Evolutionary conservation across 2,329 filamentous ascomycete genomes (phyloP).

Genomic region (Ascochyta viciae-villosae): DNA sequence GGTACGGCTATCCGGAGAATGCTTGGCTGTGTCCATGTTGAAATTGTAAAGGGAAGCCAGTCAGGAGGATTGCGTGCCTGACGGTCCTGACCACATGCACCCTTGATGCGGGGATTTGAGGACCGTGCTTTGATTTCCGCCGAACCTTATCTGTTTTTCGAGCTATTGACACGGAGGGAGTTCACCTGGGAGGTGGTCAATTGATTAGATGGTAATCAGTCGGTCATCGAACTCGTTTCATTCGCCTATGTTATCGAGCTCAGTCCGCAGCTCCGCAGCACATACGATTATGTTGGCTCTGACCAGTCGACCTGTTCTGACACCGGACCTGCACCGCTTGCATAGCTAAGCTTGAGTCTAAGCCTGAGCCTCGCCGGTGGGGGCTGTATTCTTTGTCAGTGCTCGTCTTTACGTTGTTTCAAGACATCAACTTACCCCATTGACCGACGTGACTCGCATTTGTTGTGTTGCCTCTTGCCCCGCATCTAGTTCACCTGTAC

Average conservation of each 20-base stretch:
- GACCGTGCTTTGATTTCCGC: background rate
- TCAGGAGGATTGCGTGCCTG: constrained; percentile 9
- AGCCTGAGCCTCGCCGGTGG: constrained; percentile 74
- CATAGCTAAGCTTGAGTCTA: constrained; percentile 83
- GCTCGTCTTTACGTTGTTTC: background rate
- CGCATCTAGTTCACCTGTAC: constrained; percentile 75
- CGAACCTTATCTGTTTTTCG: no score
- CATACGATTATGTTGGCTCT: constrained; percentile 65
- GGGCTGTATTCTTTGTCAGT: constrained; percentile 62
- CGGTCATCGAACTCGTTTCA: constrained; percentile 12
- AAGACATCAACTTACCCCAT: constrained; percentile 74
- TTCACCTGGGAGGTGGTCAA: constrained; percentile 3
- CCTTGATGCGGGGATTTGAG: constrained; percentile 4
- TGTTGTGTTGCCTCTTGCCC: constrained; percentile 86
- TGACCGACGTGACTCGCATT: constrained; percentile 85
- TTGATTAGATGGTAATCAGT: background rate
- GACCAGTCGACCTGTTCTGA: constrained; percentile 98
- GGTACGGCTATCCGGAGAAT: constrained; percentile 6
- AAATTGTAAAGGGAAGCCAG: background rate
- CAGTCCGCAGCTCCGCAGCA: background rate
- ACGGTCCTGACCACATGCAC: constrained; percentile 13
- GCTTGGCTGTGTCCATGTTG: constrained; percentile 9
- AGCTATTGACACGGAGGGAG: background rate
- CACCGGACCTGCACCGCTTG: constrained; percentile 72
- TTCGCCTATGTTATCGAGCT: constrained; percentile 7